A percentile compares a stretch with the other conserved stretches of the same genome.
Conservation (phyloP, 225 moss, liverwort and hornwort species). For the Sphagnum contortum region DNA sequence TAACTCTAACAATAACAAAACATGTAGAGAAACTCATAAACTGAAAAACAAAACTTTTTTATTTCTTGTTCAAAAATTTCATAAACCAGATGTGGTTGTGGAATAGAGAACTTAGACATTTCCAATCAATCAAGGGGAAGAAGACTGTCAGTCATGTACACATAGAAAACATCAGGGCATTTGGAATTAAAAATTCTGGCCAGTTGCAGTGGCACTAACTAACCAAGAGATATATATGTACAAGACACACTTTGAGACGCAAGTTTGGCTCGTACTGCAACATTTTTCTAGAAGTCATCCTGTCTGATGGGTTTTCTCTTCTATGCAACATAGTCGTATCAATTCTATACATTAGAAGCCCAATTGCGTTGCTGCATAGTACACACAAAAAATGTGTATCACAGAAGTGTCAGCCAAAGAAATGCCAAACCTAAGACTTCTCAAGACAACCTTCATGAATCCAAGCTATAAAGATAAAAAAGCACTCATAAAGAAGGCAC, state of each 20-base stretch:
- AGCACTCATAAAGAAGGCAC: background rate
- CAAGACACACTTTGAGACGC: too few species aligned
- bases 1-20: too few species aligned
- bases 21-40: too few species aligned
- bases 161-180: too few species aligned
- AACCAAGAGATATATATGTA: too few species aligned
- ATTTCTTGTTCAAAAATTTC: background rate
- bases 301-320: background rate
- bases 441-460: background rate
- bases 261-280: too few species aligned
- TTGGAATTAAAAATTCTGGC: too few species aligned
- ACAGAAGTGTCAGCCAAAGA: background rate
- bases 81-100: background rate
- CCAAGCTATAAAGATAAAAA: constrained; percentile 6
- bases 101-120: background rate
- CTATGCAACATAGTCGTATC: constrained; percentile 1
- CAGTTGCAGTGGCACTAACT: too few species aligned
- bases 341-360: constrained; percentile 13
- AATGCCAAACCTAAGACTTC: background rate
- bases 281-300: too few species aligned
- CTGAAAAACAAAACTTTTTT: too few species aligned
- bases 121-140: too few species aligned
- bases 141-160: too few species aligned
- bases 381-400: constrained; percentile 6
- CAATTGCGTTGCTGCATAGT: constrained; percentile 30